Base-by-base conservation (phyloP, 2,329 filamentous ascomycete species). In the Aureobasidium subglaciale region DNA sequence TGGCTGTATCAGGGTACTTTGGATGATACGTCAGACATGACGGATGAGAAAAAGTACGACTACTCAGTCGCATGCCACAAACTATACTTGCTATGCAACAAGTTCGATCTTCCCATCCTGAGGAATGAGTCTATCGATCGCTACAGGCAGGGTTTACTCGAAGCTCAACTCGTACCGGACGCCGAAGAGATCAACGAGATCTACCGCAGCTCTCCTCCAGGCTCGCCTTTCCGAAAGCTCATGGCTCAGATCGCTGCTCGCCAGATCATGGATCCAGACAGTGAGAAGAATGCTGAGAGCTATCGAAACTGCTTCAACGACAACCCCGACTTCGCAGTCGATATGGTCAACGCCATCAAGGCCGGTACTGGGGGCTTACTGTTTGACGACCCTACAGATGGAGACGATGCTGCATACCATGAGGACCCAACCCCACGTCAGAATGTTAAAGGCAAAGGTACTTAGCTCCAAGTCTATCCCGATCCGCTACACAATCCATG, bases 211-310 rank as follows among this genome's bases (percentile, higher is more conserved):
- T 75, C 73, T 29, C 71, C 73, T 3, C 50, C 60, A 2, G 68
- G 64, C 4, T 78, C 74, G 53, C 75, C 77, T 1, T 80, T 80
- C 62, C 69, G 77, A 32, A 69, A 64, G 27, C 67, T 80, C 18
- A 76, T 80, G 72, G 74, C 75, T 54, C 70, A 71, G 59, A 80
- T 81, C 45, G 78, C 78, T n/a, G 78, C 78, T 4, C 69, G 78
- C 24, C 78, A 81, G 65, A 78, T 80, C 58, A 80, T 81, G 78
- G 78, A 80, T 60, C 77, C 78, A 0, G 75, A 73, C 27, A 73
- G 68, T 54, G 70, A 78, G 38, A 72, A 73, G 56, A 72, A 78
- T 62, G 73, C 76, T 3, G 71, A 74, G 24, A 71, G 70, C 4
- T 81, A 81, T 60, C 72, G 73, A 34, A 67, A 69, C 37, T 79